Evolutionary conservation across 225 moss, liverwort and hornwort species (phyloP).

Genomic region (Thuidium tamariscinum): DNA sequence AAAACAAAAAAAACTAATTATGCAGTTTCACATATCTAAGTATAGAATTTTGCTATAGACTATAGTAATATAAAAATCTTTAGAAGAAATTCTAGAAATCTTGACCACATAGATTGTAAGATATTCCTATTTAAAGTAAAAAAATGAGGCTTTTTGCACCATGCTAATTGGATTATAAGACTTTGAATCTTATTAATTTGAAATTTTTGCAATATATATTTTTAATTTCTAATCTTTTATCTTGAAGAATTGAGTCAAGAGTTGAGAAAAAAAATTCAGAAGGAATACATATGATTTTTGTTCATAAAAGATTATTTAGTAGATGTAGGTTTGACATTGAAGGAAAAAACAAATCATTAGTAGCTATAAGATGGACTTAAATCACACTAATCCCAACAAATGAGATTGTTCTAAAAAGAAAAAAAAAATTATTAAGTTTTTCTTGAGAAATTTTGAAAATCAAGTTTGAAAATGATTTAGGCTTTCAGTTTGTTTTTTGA

Average conservation of each 20-base stretch:
- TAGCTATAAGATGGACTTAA: not conserved
- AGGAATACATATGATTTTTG: not conserved
- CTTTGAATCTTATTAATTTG: too few species aligned
- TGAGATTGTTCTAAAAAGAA: not conserved
- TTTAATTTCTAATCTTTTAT: too few species aligned
- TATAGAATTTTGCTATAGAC: fast-evolving
- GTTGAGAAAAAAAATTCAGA: fast-evolving
- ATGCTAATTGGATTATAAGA: too few species aligned
- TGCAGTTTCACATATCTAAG: not conserved
- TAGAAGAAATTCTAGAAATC: not conserved
- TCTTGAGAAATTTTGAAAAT: not conserved
- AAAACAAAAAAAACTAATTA: too few species aligned
- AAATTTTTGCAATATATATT: too few species aligned
- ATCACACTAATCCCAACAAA: fast-evolving
- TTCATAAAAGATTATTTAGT: not conserved
- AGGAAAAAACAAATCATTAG: fast-evolving
- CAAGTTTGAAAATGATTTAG: too few species aligned
- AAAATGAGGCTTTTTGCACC: fast-evolving
- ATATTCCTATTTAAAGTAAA: not conserved
- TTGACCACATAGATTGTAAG: not conserved
- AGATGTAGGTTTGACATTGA: not conserved
- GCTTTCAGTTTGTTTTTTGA: too few species aligned
- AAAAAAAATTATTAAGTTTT: not conserved
- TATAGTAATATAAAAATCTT: not conserved
- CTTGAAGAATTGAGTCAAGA: too few species aligned